phyloP scores from a whole-genome alignment of 805 yeast genomes.

The Spathaspora arborariae region DNA sequence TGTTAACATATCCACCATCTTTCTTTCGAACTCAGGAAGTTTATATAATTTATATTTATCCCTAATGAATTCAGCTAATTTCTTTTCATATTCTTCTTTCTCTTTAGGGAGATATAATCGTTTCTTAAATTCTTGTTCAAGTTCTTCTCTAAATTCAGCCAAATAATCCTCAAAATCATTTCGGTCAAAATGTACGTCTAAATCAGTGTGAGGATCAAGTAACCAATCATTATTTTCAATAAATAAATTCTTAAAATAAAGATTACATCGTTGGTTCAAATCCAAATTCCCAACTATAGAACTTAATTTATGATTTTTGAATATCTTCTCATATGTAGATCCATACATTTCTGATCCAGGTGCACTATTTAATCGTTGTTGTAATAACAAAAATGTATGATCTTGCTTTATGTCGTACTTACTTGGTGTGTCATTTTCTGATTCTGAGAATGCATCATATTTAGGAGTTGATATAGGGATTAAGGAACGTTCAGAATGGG shows the following conservation, averaged over 20 bases:
- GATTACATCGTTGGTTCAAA: conserved; percentile 37
- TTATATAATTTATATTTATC: conserved; percentile 19
- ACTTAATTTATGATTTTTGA: conserved; percentile 16
- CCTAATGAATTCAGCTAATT: conserved; percentile 24
- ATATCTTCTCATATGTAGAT: conserved; percentile 16
- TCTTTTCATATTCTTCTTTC: conserved; percentile 16
- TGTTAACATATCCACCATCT: conserved; percentile 39
- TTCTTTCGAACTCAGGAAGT: conserved; percentile 21
- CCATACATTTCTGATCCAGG: not conserved
- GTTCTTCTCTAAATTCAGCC: conserved; percentile 17
- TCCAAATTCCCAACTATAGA: conserved; percentile 18
- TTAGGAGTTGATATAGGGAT: too few species aligned
- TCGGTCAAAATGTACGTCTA: not conserved
- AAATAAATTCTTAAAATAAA: conserved; percentile 44
- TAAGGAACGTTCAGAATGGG: too few species aligned
- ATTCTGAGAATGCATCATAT: too few species aligned
- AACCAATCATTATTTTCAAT: conserved; percentile 43
- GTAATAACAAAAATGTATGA: not conserved
- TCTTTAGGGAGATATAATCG: conserved; percentile 17
- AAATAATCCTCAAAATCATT: conserved; percentile 25
- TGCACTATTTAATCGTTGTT: not conserved
- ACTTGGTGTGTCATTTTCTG: not conserved
- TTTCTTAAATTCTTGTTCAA: conserved; percentile 23
- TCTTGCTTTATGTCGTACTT: not conserved
- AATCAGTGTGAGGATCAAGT: conserved; percentile 24